These are phyloP conservation scores for Pestalotiopsis sp. DNA, from an alignment of 2,329 filamentous ascomycete species.

Conservation along the genomic window DNA sequence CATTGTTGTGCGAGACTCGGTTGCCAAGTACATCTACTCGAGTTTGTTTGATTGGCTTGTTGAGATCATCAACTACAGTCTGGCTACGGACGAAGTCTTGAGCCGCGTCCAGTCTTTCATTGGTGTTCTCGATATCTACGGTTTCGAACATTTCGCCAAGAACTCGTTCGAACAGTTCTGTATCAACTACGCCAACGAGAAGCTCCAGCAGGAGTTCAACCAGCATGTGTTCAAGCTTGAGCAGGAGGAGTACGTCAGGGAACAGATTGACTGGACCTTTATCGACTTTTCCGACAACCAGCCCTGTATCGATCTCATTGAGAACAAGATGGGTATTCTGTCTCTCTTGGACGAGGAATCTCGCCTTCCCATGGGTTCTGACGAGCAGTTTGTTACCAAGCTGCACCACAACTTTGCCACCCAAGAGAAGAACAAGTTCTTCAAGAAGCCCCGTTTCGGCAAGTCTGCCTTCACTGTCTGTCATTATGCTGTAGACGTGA, in stretches of 20 bases:
- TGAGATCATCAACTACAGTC: conserved; percentile 89
- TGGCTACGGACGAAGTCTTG: conserved; percentile 87
- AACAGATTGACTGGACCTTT: conserved; percentile 99
- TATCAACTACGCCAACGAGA: conserved; percentile 99
- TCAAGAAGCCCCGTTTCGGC: conserved; percentile 97
- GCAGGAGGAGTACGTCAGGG: conserved; percentile 94
- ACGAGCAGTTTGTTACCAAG: conserved; percentile 96
- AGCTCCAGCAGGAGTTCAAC: conserved; percentile 98
- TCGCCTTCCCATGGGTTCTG: conserved; percentile 92
- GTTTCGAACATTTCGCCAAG: conserved; percentile 98
- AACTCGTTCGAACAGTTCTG: conserved; percentile 99
- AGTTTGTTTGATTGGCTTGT: conserved; percentile 99
- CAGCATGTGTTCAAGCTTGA: conserved; percentile 99
- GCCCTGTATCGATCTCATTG: conserved; percentile 97
- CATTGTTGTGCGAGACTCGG: conserved; percentile 91
- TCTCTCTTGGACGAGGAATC: conserved; percentile 96
- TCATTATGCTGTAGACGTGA: conserved; percentile 97
- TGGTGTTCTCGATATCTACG: conserved; percentile 98
- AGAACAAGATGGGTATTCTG: conserved; percentile 92
- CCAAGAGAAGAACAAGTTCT: conserved; percentile 90
- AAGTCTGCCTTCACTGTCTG: conserved; percentile 98
- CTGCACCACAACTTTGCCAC: conserved; percentile 86
- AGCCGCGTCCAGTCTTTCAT: conserved; percentile 87
- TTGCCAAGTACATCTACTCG: conserved; percentile 98
- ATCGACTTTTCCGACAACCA: conserved; percentile 99